Conservation (phyloP, 306 rosid genomes). For the Prunus armeniaca region DNA sequence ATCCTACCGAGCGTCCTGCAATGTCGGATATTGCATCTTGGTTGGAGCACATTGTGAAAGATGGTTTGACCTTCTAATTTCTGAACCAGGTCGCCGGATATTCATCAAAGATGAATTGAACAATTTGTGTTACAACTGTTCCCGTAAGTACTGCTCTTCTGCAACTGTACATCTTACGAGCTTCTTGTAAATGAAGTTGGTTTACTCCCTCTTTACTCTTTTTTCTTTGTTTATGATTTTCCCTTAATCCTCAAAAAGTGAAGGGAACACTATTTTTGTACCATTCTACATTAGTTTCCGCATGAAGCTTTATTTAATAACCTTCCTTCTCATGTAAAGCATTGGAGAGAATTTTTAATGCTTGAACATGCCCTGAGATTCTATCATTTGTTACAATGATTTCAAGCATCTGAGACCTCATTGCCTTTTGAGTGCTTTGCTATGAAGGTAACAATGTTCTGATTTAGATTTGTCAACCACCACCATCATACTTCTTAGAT, state of each 20-base stretch:
- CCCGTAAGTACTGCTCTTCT: conserved; percentile 26
- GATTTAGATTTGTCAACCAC: not conserved
- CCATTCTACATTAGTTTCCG: conserved; percentile 18
- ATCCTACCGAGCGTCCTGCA: conserved; percentile 59
- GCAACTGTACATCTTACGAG: conserved; percentile 56
- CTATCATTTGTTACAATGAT: not conserved
- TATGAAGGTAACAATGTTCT: not conserved
- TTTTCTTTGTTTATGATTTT: conserved; percentile 27
- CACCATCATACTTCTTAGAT: not conserved
- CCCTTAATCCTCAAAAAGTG: conserved; percentile 35
- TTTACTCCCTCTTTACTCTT: conserved; percentile 7
- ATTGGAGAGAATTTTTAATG: not conserved
- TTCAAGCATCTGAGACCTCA: not conserved
- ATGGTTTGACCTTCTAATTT: conserved; percentile 56
- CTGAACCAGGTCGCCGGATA: not conserved
- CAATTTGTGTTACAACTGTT: conserved; percentile 8
- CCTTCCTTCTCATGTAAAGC: conserved; percentile 11
- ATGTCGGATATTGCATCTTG: conserved; percentile 67
- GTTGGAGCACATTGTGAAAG: conserved; percentile 84
- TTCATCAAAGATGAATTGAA: not conserved
- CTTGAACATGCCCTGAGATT: not conserved
- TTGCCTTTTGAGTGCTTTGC: not conserved
- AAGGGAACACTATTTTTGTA: conserved; percentile 38
- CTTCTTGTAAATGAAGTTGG: conserved; percentile 41
- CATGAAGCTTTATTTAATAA: conserved; percentile 11